Conservation (phyloP, 495 filamentous ascomycete species). For the Tetracladium marchalianum region DNA sequence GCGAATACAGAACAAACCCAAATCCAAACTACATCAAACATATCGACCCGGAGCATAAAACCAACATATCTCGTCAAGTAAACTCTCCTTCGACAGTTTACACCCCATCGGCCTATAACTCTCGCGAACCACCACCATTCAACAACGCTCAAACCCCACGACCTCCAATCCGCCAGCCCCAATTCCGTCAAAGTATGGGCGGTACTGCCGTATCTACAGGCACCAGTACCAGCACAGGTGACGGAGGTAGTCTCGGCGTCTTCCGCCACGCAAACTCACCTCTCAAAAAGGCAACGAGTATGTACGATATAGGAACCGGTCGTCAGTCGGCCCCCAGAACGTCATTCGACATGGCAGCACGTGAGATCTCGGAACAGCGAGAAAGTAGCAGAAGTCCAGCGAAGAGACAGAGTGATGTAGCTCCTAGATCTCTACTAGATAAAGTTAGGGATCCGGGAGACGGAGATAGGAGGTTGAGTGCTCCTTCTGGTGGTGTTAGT, state of each 20-base stretch:
- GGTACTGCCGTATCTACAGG: constrained; percentile 14
- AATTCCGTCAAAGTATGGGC: constrained; percentile 32
- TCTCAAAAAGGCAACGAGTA: constrained; percentile 51
- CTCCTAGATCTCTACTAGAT: not conserved
- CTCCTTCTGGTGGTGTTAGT: not conserved
- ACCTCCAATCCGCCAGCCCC: constrained; percentile 42
- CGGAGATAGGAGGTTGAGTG: constrained; percentile 11
- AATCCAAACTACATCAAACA: constrained; percentile 81
- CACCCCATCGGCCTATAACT: constrained; percentile 11
- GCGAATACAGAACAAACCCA: constrained; percentile 75
- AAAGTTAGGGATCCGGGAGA: not conserved
- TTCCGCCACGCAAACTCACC: constrained; percentile 76
- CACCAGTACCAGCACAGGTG: constrained; percentile 24
- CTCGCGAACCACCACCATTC: constrained; percentile 15
- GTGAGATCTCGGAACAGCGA: constrained; percentile 25
- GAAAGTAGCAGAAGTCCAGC: constrained; percentile 17
- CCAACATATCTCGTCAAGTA: constrained; percentile 1
- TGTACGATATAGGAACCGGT: constrained; percentile 28
- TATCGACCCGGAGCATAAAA: constrained; percentile 55
- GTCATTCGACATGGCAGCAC: constrained; percentile 40
- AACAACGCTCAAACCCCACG: constrained; percentile 16
- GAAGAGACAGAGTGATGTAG: constrained; percentile 13
- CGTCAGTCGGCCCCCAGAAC: constrained; percentile 33
- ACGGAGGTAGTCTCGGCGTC: constrained; percentile 73
- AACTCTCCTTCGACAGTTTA: constrained; percentile 7